phyloP scores from a whole-genome alignment of 2,329 filamentous ascomycete species.

The Fusarium compactum region DNA sequence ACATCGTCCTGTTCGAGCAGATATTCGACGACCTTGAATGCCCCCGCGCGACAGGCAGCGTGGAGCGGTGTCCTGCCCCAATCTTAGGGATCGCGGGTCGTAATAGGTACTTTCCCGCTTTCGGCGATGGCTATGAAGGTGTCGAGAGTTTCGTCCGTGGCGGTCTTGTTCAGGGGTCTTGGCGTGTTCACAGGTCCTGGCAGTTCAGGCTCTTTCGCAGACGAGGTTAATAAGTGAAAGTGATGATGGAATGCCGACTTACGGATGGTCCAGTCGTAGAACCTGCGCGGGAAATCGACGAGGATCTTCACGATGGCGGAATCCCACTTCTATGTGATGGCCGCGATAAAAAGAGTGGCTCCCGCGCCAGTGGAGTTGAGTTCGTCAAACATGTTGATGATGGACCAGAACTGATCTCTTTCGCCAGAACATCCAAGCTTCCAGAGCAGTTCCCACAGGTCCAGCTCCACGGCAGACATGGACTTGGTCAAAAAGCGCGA shows the following conservation, averaged over 20 bases:
- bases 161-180: neutral
- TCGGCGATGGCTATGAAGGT: neutral
- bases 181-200: too few species aligned
- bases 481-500: too few species aligned
- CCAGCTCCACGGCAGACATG: too few species aligned
- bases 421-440: too few species aligned
- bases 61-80: neutral
- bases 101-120: rapidly evolving
- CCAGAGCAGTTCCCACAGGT: neutral
- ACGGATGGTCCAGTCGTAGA: neutral
- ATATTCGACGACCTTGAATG: rapidly evolving
- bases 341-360: neutral
- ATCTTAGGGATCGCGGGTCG: neutral
- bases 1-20: rapidly evolving
- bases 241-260: neutral
- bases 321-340: neutral
- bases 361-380: neutral
- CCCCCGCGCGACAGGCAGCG: neutral
- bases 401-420: neutral
- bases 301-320: neutral
- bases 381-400: rapidly evolving
- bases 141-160: neutral
- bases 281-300: rapidly evolving
- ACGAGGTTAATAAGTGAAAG: neutral
- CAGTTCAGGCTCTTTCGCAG: too few species aligned